These are phyloP conservation scores for Parmales sp. DNA, from an alignment of 108 stramenopile species.

Conservation along the genomic window DNA sequence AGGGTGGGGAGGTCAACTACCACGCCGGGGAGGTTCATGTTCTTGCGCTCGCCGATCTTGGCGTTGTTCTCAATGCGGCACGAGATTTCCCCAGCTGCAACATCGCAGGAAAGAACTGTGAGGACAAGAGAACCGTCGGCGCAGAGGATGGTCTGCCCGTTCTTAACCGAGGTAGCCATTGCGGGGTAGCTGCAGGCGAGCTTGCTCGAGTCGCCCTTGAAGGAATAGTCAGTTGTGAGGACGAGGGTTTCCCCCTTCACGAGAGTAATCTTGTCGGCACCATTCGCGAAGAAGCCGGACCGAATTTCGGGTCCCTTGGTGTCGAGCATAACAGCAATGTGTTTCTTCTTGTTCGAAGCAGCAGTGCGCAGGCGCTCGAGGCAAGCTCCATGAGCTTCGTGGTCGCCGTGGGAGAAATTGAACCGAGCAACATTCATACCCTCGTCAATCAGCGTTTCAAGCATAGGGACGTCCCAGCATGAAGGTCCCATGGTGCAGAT, in stretches of 20 bases:
- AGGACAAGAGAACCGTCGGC: conserved; percentile 80
- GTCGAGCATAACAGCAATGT: conserved; percentile 63
- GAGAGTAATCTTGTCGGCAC: conserved; percentile 59
- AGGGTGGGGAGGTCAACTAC: conserved; percentile 71
- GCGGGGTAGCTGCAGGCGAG: conserved; percentile 64
- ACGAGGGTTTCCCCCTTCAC: conserved; percentile 62
- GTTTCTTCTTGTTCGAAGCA: conserved; percentile 16
- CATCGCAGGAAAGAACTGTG: conserved; percentile 48
- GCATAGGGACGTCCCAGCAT: conserved; percentile 63
- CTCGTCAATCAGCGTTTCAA: conserved; percentile 68
- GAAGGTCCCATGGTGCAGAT: conserved; percentile 79
- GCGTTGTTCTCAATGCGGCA: conserved; percentile 64
- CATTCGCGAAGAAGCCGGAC: conserved; percentile 71
- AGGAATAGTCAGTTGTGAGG: conserved; percentile 60
- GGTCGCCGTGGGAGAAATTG: conserved; percentile 83
- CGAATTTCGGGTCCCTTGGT: conserved; percentile 89
- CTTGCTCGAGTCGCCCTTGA: conserved; percentile 49
- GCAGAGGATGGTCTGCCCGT: conserved; percentile 64
- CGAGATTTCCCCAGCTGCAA: conserved; percentile 44
- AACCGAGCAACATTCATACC: conserved; percentile 84
- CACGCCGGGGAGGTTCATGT: conserved; percentile 84
- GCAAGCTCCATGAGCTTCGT: conserved; percentile 41
- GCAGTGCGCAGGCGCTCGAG: conserved; percentile 15
- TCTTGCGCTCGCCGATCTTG: conserved; percentile 71
- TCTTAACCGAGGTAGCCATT: conserved; percentile 46